Evolutionary conservation across 139 green algal genomes (phyloP), one percentile per base, ranked within the genome.

Genomic region (Volvox reticuliferus): DNA sequence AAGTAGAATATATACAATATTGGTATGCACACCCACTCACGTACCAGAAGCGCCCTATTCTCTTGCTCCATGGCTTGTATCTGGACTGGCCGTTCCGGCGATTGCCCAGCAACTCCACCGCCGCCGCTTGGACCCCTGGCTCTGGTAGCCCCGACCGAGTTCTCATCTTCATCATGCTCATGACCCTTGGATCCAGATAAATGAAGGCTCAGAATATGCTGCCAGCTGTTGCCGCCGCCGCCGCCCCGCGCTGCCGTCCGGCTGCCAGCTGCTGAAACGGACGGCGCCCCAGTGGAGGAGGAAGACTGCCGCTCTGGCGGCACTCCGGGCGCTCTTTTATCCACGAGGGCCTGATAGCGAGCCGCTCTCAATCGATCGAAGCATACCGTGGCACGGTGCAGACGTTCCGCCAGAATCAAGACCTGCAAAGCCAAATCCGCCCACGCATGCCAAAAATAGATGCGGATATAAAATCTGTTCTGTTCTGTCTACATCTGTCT

Each of bases 391-490:
- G 95, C 91, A 0, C 79, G 61, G 0, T 94, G 88, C 78, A 99
- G 89, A 28, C 89, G 92, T 94, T 99, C 97, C 3, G 91, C 95
- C 28, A 99, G 92, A 19, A 96, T 95, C 44, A 99, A 90, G 63
- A 98, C 96, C 93, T 97, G 91, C 24, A 55, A 55, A 55, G 44
- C 44, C 44, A 55, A 55, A 55, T 55, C 44, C 44, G 44, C 44
- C 44, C 44, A 9, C 44, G 44, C 44, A 55, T 55, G 44, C 44
- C 44, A 5, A 55, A 55, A 5, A 9, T 55, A 55, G 44, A 55
- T 55, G 44, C 44, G 44, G 44, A 9, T 55, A 55, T 55, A 55
- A n/a, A n/a, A n/a, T n/a, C n/a, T 55, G 44, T 55, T 55, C 5
- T 55, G 44, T 55, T 14, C 44, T 9, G n/a, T n/a, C n/a, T n/a